Evolutionary conservation across 106 monocot species (phyloP), one percentile per base, ranked within the genome.

Genomic region (Ottelia alismoides): DNA sequence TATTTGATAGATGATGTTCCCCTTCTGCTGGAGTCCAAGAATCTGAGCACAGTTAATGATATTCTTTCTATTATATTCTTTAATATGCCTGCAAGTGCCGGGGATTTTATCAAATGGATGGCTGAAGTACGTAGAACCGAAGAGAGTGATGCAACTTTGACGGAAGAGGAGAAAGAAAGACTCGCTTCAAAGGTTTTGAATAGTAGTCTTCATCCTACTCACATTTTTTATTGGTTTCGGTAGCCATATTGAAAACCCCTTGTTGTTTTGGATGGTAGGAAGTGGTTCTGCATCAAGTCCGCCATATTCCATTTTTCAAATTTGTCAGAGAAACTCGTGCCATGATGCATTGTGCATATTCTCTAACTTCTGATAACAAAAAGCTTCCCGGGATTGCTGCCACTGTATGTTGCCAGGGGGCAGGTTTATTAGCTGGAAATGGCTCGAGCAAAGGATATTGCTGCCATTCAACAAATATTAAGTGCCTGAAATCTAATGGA

Each of bases 81-180:
- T 50, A 67, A 67, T 62, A 63, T 98, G 31, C 90, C 85, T 53
- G 45, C 74, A 7, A 65, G 68, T 74, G 90, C 82, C 64, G 82
- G 71, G 45, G 76, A 90, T 69, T 98, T 98, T 49, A 71, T 98
- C 60, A 85, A 85, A 63, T 98, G 89, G 89, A 62, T 98, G 57
- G 85, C 75, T 12, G 98, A 98, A 80, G 82, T 90, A 27, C 72
- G 77, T 69, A 71, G 71, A 47, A 57, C 46, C 62, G 85, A 89
- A 61, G 83, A 88, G 61, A 72, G 62, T 52, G 68, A 23, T 19
- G 58, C 70, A 29, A 68, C 25, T 31, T 67, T 90, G 54, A 90
- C 72, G 69, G 64, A 68, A 40, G 90, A 98, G 62, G 90, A 98
- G 76, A 79, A 77, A 63, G 82, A 52, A 53, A 78, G 98, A 53